Percentiles rank a stretch among this genome's conserved stretches.
phyloP scores from a whole-genome alignment of 2,329 filamentous ascomycete species.

The Xylaria sp. region DNA sequence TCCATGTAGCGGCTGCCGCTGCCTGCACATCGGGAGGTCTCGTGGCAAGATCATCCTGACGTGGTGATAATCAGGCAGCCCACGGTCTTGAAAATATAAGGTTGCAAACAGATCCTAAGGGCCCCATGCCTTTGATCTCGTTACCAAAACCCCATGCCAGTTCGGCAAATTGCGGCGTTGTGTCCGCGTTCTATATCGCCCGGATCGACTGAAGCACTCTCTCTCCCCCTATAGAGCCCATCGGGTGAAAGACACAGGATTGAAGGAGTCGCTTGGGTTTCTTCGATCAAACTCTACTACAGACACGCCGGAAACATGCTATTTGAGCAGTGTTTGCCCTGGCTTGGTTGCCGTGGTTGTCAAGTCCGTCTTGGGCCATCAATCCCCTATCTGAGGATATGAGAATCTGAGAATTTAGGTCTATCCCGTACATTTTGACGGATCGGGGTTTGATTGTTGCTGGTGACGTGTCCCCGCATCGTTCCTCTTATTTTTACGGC shows the following conservation, averaged over 20 bases:
- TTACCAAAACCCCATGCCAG: conserved; percentile 19
- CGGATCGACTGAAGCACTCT: conserved; percentile 5
- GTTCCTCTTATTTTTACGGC: too few species aligned
- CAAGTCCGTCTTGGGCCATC: conserved; percentile 8
- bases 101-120: too few species aligned
- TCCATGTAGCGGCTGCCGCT: too few species aligned
- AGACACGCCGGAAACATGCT: too few species aligned
- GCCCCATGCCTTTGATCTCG: too few species aligned
- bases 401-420: background rate
- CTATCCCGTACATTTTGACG: background rate
- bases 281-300: conserved; percentile 3
- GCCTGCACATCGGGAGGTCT: too few species aligned
- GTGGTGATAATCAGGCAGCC: too few species aligned
- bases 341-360: conserved; percentile 7
- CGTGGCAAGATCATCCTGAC: too few species aligned
- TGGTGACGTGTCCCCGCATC: too few species aligned
- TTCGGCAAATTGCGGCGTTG: conserved; percentile 3
- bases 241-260: conserved; percentile 7
- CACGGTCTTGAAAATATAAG: too few species aligned
- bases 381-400: background rate
- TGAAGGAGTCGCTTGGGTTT: conserved; percentile 8
- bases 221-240: conserved; percentile 13
- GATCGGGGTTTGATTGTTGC: background rate
- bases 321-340: background rate
- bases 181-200: conserved; percentile 17